Base-by-base conservation (phyloP, 805 yeast genomes). In the Barnettozyma sucrosica region DNA sequence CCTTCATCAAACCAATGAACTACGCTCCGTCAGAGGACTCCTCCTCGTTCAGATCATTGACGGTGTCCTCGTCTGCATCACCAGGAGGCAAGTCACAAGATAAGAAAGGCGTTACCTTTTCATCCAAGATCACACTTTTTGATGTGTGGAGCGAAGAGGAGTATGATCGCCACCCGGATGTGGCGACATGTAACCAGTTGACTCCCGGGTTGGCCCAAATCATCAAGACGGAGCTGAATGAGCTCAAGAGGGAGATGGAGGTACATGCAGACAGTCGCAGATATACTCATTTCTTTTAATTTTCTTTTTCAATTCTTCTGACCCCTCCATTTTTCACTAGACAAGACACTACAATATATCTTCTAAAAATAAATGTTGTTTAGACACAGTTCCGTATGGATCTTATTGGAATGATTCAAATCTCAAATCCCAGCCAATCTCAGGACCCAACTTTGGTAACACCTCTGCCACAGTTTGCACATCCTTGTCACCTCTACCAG, bases 401-500 rank as follows among this genome's bases (percentile, higher is more conserved):
- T 16, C 21, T 23, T 41, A 57, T 45, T 58, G 44, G 42, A 58
- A 59, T 20, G 64, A 51, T 58, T 85, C 87, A 58, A 93, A 93
- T 68, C 99, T 80, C 65, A 93, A 75, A 66, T 92, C 97, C 99
- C 99, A 93, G 61, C 85, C 93, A 62, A 93, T 92, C 67, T 81
- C 64, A 43, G 93, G 95, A 38, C 99, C 99, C 48, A 89, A 72
- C 54, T 71, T 78, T 41, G 99, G 99, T 64, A 93, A 76, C 45
- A 83, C 80, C 67, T 93, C 97, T 41, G 99, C 99, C 46, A 93
- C 97, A 66, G 90, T 87, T 70, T 89, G 97, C 36, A 93, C 99
- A 67, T 93, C 99, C 73, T 93, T 93, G 67, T 93, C 99, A 71
- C 99, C 99, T 76, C 99, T 87, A 61, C 99, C 99, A 45, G 97